A percentile compares a stretch with the other conserved stretches of the same genome.
phyloP scores from a whole-genome alignment of 2,329 filamentous ascomycete species.

The Ophiostoma perfectum region DNA sequence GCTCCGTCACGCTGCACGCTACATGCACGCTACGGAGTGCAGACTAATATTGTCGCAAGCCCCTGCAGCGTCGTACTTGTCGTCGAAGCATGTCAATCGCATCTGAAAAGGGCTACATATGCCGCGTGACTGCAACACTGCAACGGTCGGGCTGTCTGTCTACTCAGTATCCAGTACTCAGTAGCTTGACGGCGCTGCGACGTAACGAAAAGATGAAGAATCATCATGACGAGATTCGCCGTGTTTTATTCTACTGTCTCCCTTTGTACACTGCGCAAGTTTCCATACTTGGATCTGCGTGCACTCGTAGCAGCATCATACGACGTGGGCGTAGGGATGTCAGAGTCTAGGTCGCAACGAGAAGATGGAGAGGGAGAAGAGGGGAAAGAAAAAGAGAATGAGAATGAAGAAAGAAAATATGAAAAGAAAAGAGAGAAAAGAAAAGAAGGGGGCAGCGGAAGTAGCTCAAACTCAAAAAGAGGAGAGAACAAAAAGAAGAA shows the following conservation, averaged over 20 bases:
- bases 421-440: too few relatives aligned
- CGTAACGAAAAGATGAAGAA: background rate
- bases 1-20: too few relatives aligned
- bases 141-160: background rate
- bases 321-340: background rate
- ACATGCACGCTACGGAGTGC: background rate
- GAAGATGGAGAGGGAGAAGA: background rate
- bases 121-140: background rate
- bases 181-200: too few relatives aligned
- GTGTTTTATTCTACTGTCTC: background rate
- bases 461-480: background rate
- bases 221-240: conserved; percentile 1
- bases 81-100: conserved; percentile 3
- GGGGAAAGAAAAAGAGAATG: background rate
- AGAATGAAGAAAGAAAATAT: background rate
- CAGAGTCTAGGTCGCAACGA: background rate
- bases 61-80: conserved; percentile 9
- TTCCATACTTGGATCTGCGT: background rate
- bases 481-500: background rate
- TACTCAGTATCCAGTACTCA: too few relatives aligned
- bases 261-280: conserved; percentile 1
- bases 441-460: too few relatives aligned
- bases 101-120: conserved; percentile 14
- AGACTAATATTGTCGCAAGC: background rate
- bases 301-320: background rate